Base-by-base conservation (phyloP, 305 asterid genomes). In the Solanum aculeatissimum region DNA sequence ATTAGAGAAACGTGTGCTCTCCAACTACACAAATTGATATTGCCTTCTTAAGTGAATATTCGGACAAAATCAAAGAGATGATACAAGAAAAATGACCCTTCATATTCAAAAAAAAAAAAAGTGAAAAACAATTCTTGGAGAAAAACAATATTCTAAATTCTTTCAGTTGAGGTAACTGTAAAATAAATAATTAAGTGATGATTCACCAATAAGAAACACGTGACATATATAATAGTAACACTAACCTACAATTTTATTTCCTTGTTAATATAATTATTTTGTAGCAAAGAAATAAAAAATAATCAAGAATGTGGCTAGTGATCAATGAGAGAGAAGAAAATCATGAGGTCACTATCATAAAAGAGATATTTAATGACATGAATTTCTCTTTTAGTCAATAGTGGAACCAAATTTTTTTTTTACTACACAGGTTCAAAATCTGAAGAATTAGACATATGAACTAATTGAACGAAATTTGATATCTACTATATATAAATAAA, bases 21-120 rank as follows among this genome's bases (percentile, higher is more conserved):
- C 72, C 43, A 66, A 43, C 72, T 15, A 71, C 35, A 71, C 80
- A 71, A 71, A 71, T 77, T 54, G 35, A 1, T 43, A 55, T 57
- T 23, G n/a, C 14, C 42, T 14, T 49, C 63, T 81, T 21, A 80
- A 69, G 32, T 81, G 85, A 85, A 82, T 71, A 81, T 85, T 47
- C 85, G 65, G 35, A 70, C 12, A 42, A 69, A 70, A 54, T 43
- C 8, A 82, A 53, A 71, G 35, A 35, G 23, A 35, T 40, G 16
- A 60, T 27, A 21, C 38, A 62, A 62, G n/a, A 21, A 71, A 71
- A 21, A 71, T 71, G 55, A 12, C 35, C 27, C 19, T 71, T 71
- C 78, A 12, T 71, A 12, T 11, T n/a, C 32, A 63, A 27, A 63
- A 63, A 7, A n/a, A n/a, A n/a, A n/a, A n/a, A n/a, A n/a, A 27